phyloP scores from a whole-genome alignment of 1,284 basidiomycete genomes.

The Trichosporon coremiiforme region DNA sequence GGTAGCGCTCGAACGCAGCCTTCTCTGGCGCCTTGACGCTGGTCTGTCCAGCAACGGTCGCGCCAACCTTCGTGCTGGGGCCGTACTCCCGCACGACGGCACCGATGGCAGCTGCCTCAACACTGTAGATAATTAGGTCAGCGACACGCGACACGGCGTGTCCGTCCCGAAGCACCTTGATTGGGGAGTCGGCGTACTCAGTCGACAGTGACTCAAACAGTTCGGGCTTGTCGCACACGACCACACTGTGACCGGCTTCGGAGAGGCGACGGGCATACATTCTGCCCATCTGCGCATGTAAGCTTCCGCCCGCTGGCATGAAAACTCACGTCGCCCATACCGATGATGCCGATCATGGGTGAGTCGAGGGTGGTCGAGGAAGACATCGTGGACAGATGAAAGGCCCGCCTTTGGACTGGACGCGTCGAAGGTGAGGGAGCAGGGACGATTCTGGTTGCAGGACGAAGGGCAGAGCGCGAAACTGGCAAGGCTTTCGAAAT shows the following conservation, averaged over 20 bases:
- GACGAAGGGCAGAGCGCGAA: background rate
- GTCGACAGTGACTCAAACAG: conserved; percentile 68
- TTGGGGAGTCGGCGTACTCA: conserved; percentile 63
- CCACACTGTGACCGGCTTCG: conserved; percentile 63
- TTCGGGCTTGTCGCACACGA: conserved; percentile 86
- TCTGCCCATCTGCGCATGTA: conserved; percentile 73
- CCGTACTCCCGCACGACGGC: conserved; percentile 84
- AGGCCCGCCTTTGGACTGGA: too few species aligned
- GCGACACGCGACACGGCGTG: conserved; percentile 79
- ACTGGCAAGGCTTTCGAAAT: background rate
- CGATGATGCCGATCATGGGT: conserved; percentile 80
- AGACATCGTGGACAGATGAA: background rate
- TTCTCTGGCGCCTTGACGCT: conserved; percentile 95
- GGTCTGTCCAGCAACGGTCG: conserved; percentile 93
- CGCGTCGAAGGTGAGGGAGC: background rate
- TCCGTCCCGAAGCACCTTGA: conserved; percentile 74
- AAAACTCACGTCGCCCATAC: conserved; percentile 68
- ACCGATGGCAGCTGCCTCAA: conserved; percentile 89
- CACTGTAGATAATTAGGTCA: conserved; percentile 89
- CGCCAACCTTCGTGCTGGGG: conserved; percentile 88
- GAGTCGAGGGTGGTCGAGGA: background rate
- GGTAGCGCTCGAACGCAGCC: conserved; percentile 82
- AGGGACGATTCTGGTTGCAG: background rate
- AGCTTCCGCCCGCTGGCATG: background rate
- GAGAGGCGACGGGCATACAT: conserved; percentile 76